These are phyloP conservation scores for Salvia miltiorrhiza DNA, from an alignment of 257 asterid genomes.

Conservation along the genomic window DNA sequence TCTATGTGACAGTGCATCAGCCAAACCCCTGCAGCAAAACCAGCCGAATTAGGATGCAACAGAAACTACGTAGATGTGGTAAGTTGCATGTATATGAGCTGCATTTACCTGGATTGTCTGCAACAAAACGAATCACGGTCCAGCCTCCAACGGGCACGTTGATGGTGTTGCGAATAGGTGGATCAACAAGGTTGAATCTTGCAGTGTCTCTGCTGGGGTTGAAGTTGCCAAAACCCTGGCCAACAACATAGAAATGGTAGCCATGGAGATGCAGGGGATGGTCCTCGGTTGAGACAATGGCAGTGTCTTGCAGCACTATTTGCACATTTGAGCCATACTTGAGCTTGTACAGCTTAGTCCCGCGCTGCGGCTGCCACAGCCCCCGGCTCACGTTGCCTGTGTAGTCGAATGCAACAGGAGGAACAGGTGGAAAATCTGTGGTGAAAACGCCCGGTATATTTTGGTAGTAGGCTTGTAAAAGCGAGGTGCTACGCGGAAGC, in stretches of 20 bases:
- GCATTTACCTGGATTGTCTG: constrained; percentile 63
- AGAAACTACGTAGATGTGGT: neutral
- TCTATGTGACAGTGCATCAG: constrained; percentile 77
- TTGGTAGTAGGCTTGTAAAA: constrained; percentile 60
- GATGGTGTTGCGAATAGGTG: constrained; percentile 56
- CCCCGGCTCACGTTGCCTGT: constrained; percentile 52
- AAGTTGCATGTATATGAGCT: neutral
- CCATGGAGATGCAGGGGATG: constrained; percentile 70
- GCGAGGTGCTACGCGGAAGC: constrained; percentile 40
- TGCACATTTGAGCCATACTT: constrained; percentile 51
- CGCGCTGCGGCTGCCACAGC: constrained; percentile 50
- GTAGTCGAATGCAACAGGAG: constrained; percentile 49
- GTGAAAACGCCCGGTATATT: constrained; percentile 50
- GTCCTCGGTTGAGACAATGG: constrained; percentile 56
- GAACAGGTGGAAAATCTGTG: constrained; percentile 51
- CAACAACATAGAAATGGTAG: constrained; percentile 62
- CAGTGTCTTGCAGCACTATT: constrained; percentile 59
- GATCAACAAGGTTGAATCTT: constrained; percentile 57
- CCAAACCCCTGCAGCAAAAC: constrained; percentile 55
- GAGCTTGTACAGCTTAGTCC: constrained; percentile 51
- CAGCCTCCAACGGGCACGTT: constrained; percentile 70
- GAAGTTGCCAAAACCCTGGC: constrained; percentile 67
- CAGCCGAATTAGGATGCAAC: neutral
- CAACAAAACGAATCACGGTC: constrained; percentile 59
- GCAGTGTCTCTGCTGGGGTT: constrained; percentile 39